phyloP scores from a whole-genome alignment of 2,329 filamentous ascomycete genomes.

The Dactylellina drechsleri region DNA sequence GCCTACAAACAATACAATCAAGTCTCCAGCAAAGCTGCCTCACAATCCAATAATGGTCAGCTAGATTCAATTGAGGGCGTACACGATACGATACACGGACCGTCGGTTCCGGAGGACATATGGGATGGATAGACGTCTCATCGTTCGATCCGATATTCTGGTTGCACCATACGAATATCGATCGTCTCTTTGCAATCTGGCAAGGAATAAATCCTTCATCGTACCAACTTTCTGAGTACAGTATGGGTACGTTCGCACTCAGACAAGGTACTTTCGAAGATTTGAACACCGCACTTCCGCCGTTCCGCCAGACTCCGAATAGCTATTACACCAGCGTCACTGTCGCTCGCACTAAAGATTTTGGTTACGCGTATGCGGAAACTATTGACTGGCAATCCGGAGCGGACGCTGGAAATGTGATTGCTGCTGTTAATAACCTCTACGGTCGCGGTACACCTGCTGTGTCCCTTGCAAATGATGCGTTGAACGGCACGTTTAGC shows the following conservation, averaged over 20 bases:
- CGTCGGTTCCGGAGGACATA: constrained; percentile 38
- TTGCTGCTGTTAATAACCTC: constrained; percentile 69
- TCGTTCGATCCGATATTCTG: constrained; percentile 83
- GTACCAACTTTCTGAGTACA: constrained; percentile 19
- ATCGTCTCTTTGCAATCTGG: constrained; percentile 80
- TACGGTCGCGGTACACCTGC: constrained; percentile 65
- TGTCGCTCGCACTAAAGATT: constrained; percentile 64
- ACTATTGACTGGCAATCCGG: constrained; percentile 64
- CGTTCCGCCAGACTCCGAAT: constrained; percentile 55
- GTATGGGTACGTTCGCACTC: constrained; percentile 34
- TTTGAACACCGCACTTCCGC: constrained; percentile 56
- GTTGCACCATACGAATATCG: constrained; percentile 78
- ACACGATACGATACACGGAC: constrained; percentile 52
- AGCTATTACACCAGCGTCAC: constrained; percentile 53
- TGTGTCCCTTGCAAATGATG: constrained; percentile 57
- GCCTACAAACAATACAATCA: constrained; percentile 74
- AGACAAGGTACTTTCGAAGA: constrained; percentile 45
- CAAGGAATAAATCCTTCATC: constrained; percentile 73
- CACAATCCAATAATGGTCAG: constrained; percentile 11
- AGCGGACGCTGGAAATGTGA: constrained; percentile 63
- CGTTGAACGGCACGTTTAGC: constrained; percentile 60
- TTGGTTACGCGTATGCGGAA: constrained; percentile 81
- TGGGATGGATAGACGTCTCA: constrained; percentile 75
- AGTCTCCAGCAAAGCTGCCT: constrained; percentile 73
- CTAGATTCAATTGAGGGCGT: constrained; percentile 47